phyloP scores from a whole-genome alignment of 2,329 filamentous ascomycete species.

The Orbilia blumenaviensis region DNA sequence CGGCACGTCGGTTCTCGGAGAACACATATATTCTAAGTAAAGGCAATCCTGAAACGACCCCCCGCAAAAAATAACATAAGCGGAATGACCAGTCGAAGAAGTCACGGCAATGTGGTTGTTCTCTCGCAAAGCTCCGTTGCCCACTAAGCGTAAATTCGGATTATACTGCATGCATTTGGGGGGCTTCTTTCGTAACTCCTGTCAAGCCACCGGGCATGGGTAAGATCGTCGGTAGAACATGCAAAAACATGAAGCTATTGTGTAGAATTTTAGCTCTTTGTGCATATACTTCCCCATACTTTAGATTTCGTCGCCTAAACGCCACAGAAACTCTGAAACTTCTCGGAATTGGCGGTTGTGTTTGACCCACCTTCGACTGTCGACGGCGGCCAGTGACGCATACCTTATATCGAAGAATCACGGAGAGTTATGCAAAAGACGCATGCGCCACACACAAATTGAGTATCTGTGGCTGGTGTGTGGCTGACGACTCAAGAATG shows the following conservation, averaged over 20 bases:
- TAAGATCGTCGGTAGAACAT: neutral
- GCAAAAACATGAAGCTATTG: neutral
- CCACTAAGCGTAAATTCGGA: neutral
- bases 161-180: too few species aligned
- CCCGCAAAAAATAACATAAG: neutral
- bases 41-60: conserved; percentile 11
- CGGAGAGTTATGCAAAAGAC: too few species aligned
- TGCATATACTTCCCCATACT: neutral
- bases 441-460: too few species aligned
- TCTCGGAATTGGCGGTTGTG: neutral
- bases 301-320: neutral
- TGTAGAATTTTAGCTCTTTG: neutral
- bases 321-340: conserved; percentile 10
- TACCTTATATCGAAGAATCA: too few species aligned
- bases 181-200: too few species aligned
- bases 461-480: too few species aligned
- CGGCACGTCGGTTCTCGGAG: conserved; percentile 16
- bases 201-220: neutral
- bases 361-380: neutral
- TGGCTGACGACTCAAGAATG: too few species aligned
- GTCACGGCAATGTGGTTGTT: neutral
- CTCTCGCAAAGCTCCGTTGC: neutral
- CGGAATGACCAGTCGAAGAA: neutral
- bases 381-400: too few species aligned
- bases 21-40: conserved; percentile 1